These are phyloP conservation scores for Aphanomyces stellatus DNA, from an alignment of 352 stramenopile genomes.

Conservation along the genomic window DNA sequence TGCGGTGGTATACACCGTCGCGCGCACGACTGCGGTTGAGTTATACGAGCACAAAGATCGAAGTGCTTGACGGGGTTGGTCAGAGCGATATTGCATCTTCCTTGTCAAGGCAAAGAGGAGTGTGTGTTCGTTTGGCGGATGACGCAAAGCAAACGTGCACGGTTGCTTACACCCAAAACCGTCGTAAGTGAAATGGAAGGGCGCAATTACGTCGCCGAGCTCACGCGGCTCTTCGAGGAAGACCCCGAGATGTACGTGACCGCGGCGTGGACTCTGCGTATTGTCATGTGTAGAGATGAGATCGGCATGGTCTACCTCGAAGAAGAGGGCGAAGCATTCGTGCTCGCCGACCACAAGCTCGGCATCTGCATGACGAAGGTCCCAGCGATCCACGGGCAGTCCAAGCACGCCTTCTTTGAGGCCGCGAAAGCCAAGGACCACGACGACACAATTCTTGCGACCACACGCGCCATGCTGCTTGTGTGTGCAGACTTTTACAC, in stretches of 20 bases:
- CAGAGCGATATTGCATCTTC: no score
- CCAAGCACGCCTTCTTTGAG: slow-evolving; percentile 19
- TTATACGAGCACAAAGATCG: no score
- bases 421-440: neutral
- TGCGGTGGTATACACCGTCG: no score
- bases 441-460: slow-evolving; percentile 29
- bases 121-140: no score
- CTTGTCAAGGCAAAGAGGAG: no score
- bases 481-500: slow-evolving; percentile 79
- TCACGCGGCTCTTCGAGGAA: slow-evolving; percentile 39
- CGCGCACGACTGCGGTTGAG: no score
- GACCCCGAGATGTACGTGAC: slow-evolving; percentile 69
- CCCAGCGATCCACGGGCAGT: slow-evolving; percentile 41
- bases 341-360: slow-evolving; percentile 69
- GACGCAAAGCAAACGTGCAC: no score
- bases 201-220: slow-evolving; percentile 15
- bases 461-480: slow-evolving; percentile 55
- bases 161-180: no score
- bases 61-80: no score
- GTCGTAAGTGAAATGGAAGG: slow-evolving; percentile 1
- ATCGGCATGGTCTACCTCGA: slow-evolving; percentile 59
- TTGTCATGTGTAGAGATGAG: slow-evolving; percentile 44
- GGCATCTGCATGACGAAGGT: slow-evolving; percentile 53
- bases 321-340: slow-evolving; percentile 44
- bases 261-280: neutral